Base-by-base conservation (phyloP, 1,139 yeast genomes). In the Lodderomyces parapsilosis region DNA sequence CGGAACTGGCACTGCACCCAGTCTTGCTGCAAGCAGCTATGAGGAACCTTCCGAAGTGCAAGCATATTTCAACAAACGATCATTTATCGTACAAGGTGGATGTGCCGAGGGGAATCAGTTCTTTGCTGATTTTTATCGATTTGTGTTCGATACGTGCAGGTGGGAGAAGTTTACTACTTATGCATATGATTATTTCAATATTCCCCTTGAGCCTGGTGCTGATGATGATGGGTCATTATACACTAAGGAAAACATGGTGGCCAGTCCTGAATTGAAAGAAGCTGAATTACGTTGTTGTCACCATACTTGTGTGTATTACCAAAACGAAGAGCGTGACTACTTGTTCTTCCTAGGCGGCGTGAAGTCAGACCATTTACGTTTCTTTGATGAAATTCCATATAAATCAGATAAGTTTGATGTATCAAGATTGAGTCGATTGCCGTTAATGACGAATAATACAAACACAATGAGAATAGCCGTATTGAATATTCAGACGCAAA, bases 231-330 rank as follows among this genome's bases (percentile, higher is more conserved):
- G 53, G 6, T 49, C 57, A 0, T 41, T 43, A 6, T 52, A 62
- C 10, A 45, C 54, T 4, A 51, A 55, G 31, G 67, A 64, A 3
- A 56, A 56, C 6, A 65, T 60, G 43, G 57, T 62, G 4, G 52
- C 49, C 2, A 43, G 58, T 6, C 68, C 76, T 1, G 49, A 56
- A 13, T 54, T 70, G 11, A 54, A 63, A 11, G 75, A 69, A 39
- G 78, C 78, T 6, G 78, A 73, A 50, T 56, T 72, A 28, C 53
- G 77, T 20, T 58, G 72, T 4, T 69, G 77, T 50, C 77, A 72
- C 46, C 78, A 73, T 48, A 59, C 65, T 4, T 69, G 74, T 3
- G 55, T 68, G 36, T 66, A 63, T 42, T 68, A 66, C 43, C 58
- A 57, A 42, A 63, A 63, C 22, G 70, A 65, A 20, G 74, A 67